A percentile compares a stretch with the other conserved stretches of the same genome.
phyloP scores from a whole-genome alignment of 495 filamentous ascomycete genomes.

The Hypoxylon subgilvum region DNA sequence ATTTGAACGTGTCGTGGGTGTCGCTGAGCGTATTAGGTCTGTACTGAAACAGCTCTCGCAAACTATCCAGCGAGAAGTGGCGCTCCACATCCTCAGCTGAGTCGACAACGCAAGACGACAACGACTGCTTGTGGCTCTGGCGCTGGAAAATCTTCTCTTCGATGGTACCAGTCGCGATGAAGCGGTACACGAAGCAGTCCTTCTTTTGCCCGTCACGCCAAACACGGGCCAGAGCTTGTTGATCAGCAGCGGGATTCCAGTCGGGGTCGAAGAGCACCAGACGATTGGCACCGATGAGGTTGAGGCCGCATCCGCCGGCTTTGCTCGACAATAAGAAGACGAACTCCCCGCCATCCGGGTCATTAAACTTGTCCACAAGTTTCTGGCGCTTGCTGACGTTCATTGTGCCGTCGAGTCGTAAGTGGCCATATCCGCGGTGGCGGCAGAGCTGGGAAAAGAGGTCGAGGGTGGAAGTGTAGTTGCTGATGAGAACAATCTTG shows the following conservation, averaged over 20 bases:
- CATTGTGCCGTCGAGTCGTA: conserved; percentile 96
- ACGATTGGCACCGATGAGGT: conserved; percentile 95
- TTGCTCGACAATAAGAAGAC: conserved; percentile 96
- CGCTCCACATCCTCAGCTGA: conserved; percentile 95
- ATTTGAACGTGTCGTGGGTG: conserved; percentile 99
- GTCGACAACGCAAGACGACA: conserved; percentile 97
- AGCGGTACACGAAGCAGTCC: conserved; percentile 98
- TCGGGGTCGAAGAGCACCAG: conserved; percentile 98
- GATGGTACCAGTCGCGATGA: conserved; percentile 96
- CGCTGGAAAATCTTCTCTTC: conserved; percentile 99
- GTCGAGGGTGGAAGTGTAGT: conserved; percentile 96
- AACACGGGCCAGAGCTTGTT: conserved; percentile 94
- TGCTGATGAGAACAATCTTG: conserved; percentile 98
- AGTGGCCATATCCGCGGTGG: conserved; percentile 76
- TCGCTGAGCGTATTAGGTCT: conserved; percentile 82
- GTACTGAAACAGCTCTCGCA: conserved; percentile 94
- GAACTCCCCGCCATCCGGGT: conserved; percentile 88
- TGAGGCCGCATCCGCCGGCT: conserved; percentile 95
- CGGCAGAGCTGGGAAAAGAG: conserved; percentile 93
- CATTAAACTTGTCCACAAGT: conserved; percentile 97
- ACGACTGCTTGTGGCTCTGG: conserved; percentile 95
- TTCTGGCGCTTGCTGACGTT: conserved; percentile 95
- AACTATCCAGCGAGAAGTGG: conserved; percentile 87
- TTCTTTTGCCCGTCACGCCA: conserved; percentile 99
- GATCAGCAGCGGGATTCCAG: conserved; percentile 98